Conservation (phyloP, 2,329 filamentous ascomycete genomes). For the Xylaria sp. region DNA sequence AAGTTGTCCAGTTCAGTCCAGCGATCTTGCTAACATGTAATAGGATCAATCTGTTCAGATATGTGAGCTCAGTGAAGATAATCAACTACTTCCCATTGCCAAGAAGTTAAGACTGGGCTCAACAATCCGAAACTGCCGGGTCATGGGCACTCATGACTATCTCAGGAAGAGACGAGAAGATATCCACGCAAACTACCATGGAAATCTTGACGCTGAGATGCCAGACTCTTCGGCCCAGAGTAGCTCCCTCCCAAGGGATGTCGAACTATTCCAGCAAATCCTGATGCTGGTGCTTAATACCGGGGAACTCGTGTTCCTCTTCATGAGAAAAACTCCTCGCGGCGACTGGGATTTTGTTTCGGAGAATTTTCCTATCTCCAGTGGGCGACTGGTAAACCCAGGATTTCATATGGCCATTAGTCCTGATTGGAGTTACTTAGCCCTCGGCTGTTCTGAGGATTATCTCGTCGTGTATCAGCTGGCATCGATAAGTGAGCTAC, state of each 20-base stretch:
- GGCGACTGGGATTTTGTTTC: slow-evolving; percentile 55
- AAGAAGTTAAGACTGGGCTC: slow-evolving; percentile 73
- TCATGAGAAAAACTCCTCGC: slow-evolving; percentile 46
- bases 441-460: slow-evolving; percentile 64
- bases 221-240: slow-evolving; percentile 25
- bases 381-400: slow-evolving; percentile 49
- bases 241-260: slow-evolving; percentile 12
- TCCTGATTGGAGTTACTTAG: slow-evolving; percentile 63
- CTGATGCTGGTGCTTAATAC: slow-evolving; percentile 71
- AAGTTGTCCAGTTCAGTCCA: neutral
- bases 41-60: slow-evolving; percentile 77
- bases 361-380: slow-evolving; percentile 54
- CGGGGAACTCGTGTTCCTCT: slow-evolving; percentile 72
- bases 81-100: slow-evolving; percentile 69
- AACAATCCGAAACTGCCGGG: slow-evolving; percentile 71
- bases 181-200: slow-evolving; percentile 1
- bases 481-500: slow-evolving; percentile 49
- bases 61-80: slow-evolving; percentile 64
- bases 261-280: slow-evolving; percentile 62
- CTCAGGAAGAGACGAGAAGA: slow-evolving; percentile 29
- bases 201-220: slow-evolving; percentile 37
- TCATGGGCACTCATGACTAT: slow-evolving; percentile 57
- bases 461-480: slow-evolving; percentile 69
- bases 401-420: slow-evolving; percentile 70
- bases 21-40: slow-evolving; percentile 8